Evolutionary conservation across 2,329 filamentous ascomycete species (phyloP), one percentile per base, ranked within the genome.

Genomic region (Paecilomyces formosus): DNA sequence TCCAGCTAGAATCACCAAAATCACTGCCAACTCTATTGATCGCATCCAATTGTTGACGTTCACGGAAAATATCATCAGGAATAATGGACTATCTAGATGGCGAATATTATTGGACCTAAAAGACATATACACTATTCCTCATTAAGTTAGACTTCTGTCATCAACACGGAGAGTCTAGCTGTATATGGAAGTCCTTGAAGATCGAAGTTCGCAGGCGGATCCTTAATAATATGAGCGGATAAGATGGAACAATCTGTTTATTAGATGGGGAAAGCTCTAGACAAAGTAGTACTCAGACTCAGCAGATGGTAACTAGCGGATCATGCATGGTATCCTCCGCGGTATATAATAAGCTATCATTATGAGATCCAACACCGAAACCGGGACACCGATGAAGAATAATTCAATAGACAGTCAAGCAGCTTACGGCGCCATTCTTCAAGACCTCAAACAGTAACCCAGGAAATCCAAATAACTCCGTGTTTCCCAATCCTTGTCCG

Each of bases 401-500:
- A 50, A 50, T 58, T 83, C 72, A 96, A 78, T 92, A 96, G 24
- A 96, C 86, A 9, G 93, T 97, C 71, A 97, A 79, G 26, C 90
- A 89, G 73, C 91, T 95, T 24, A 99, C 89, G 61, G 86, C 88
- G 3, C 90, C 92, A 70, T 96, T 97, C 84, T 90, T 92, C 73
- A 97, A 76, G 28, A 99, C 93, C 76, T 99, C 94, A 77, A 99
- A 97, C 53, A 97, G 85, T 73, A 97, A 77, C 0, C 94, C 93
- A 0, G 94, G 93, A 68, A 97, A 97, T 1, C 93, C 92, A 76
- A 91, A 97, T 28, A 99, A 76, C 61, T 92, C 93, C 15, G 92
- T 96, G 58, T 88, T 88, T 21, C 85, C 85, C 61, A 88, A 72
- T 62, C 87, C 70, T 73, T 80, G 70, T 74, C 82, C 76, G 75